Evolutionary conservation across 257 asterid genomes (phyloP), one percentile per base, ranked within the genome.

Genomic region (Phtheirospermum japonicum): DNA sequence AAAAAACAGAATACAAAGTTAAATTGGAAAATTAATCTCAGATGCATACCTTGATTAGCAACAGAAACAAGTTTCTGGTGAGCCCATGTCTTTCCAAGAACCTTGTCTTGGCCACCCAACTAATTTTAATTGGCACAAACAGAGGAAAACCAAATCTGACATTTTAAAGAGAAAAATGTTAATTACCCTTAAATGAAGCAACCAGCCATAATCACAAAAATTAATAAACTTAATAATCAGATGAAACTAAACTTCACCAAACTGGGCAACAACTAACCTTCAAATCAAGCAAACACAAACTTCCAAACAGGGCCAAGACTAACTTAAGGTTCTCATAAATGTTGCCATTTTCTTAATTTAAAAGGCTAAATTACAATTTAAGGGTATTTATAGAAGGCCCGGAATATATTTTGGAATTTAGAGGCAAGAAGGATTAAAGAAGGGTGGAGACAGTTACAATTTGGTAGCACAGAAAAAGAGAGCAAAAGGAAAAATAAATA

Each of bases 161-260:
- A 45, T 43, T 12, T 10, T 36, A 18, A 42, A 63, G 17, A 0
- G 34, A 54, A 60, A 8, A 57, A 0, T 13, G n/a, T 7, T 11
- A 50, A 60, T 71, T 69, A 49, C 77, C 78, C 62, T 34, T 75
- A 73, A 63, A 73, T 75, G 80, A 81, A 81, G 84, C 84, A 81
- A 78, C 73, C 65, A 26, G n/a, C 30, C 31, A 74, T 20, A 73
- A 76, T 73, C 62, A 76, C 64, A 56, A 62, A n/a, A 56, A 9
- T 10, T 16, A 40, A 16, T 48, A 9, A 48, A 16, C 28, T 48
- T 18, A 18, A 50, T 16, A 59, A 64, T 42, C 61, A 72, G 77
- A 67, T 77, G 23, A 9, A 7, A 68, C 81, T 73, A 65, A 68
- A 73, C 79, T 63, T 71, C 66, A 59, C 57, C 80, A 77, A 70